Evolutionary conservation across 768 basidiomycete species (phyloP).

Genomic region (Leucocoprinus sp.): DNA sequence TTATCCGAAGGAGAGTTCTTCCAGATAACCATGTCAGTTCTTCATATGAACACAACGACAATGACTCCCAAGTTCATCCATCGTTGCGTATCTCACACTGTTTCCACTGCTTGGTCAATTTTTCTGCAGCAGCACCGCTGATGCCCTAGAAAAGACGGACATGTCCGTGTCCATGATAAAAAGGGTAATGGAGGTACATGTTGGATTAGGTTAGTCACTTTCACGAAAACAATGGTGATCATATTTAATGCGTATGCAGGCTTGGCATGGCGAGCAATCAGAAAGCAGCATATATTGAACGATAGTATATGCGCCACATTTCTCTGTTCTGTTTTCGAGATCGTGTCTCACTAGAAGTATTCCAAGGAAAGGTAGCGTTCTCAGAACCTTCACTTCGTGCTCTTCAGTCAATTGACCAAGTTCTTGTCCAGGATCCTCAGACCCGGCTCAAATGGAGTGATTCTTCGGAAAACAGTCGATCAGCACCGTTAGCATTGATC

Average conservation of each 20-base stretch:
- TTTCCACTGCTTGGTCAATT: slow-evolving; percentile 33
- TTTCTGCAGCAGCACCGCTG: slow-evolving; percentile 47
- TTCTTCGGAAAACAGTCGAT: not conserved
- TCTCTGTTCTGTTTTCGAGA: slow-evolving; percentile 2
- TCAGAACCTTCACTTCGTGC: not conserved
- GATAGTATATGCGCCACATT: not conserved
- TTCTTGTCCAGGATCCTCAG: not conserved
- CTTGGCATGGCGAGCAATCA: slow-evolving; percentile 3
- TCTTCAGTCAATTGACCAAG: not conserved
- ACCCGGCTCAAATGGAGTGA: not conserved
- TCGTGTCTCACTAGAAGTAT: not conserved
- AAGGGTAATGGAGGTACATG: slow-evolving; percentile 4
- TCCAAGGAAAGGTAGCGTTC: not conserved
- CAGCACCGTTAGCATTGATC: not conserved
- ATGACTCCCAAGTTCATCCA: slow-evolving; percentile 20
- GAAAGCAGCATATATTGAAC: not conserved
- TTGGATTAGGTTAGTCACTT: not conserved
- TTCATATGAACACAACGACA: slow-evolving; percentile 25
- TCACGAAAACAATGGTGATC: not conserved
- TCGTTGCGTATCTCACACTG: slow-evolving; percentile 26
- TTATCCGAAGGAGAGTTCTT: slow-evolving; percentile 5
- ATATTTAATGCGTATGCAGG: not conserved
- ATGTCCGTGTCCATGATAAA: slow-evolving; percentile 23
- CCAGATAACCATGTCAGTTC: too few relatives aligned
- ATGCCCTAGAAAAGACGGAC: slow-evolving; percentile 64